A percentile compares a stretch with the other conserved stretches of the same genome.
Evolutionary conservation across 345 rosid species (phyloP).

Genomic region (Gossypium australe): DNA sequence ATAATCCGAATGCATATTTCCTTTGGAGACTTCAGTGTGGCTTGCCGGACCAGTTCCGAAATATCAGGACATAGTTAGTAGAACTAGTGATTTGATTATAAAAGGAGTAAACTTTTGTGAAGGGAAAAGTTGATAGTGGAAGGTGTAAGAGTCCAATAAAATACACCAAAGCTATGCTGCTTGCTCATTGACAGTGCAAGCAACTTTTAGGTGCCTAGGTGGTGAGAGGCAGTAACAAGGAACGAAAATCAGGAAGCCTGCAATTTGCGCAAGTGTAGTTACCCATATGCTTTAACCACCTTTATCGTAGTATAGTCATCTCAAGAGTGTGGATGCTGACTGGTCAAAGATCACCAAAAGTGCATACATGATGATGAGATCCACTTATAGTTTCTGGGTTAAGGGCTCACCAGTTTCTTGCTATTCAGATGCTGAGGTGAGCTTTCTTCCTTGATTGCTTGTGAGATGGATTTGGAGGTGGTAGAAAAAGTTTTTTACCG

Average conservation of each 20-base stretch:
- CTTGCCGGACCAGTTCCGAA: constrained; percentile 21
- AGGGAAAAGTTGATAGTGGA: constrained; percentile 58
- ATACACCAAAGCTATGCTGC: constrained; percentile 30
- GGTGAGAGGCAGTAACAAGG: constrained; percentile 25
- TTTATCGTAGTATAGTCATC: constrained; percentile 36
- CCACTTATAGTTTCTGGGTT: constrained; percentile 18
- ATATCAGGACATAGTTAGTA: constrained; percentile 51
- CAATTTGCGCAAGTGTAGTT: constrained; percentile 33
- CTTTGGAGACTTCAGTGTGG: constrained; percentile 13
- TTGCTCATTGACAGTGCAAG: constrained; percentile 4
- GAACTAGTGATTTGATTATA: constrained; percentile 40
- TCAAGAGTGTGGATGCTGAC: constrained; percentile 32
- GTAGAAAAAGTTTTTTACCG: not conserved
- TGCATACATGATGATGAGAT: constrained; percentile 19
- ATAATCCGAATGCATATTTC: constrained; percentile 34
- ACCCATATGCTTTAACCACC: constrained; percentile 54
- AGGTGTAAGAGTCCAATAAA: constrained; percentile 50
- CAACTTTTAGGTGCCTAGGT: constrained; percentile 14
- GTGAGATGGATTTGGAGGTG: not conserved
- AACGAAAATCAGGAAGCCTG: constrained; percentile 37
- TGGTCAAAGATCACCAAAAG: constrained; percentile 29
- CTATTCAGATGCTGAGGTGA: not conserved
- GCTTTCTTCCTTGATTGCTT: constrained; percentile 17
- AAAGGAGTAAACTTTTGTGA: constrained; percentile 45
- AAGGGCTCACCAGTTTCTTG: not conserved